Evolutionary conservation across 129 eudicot species (phyloP), one percentile per base, ranked within the genome.

Genomic region (Centrapalus pauciflorus): DNA sequence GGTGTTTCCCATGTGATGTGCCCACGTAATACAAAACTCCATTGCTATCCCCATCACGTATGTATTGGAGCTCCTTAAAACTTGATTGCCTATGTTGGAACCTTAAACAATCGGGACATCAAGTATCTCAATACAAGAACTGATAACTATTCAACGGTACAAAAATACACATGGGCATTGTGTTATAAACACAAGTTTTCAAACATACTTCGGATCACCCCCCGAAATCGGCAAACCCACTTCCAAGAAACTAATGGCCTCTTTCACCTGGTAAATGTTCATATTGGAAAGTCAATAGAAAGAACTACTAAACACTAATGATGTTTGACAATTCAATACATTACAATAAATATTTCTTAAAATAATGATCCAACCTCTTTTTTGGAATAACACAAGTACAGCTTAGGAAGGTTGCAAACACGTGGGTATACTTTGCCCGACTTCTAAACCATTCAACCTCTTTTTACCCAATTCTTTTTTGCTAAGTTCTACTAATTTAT

Each of bases 11-110:
- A 24, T 84, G 89, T 29, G 99, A 93, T 41, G 96, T 88, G 71
- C 99, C 99, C 1, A 86, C 85, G 67, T 77, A 77, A 67, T 80
- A 82, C 72, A 90, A 43, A 64, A 87, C 90, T 32, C 97, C 97
- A 46, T 90, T 90, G 86, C 95, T 85, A 72, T 93, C 99, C 16
- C 99, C 99, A 66, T 89, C 96, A 29, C 93, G 74, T 70, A 93
- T 93, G 86, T 86, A 93, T 67, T 88, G 99, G 23, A 89, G 89
- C 79, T 93, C 99, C 80, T 83, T 89, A 78, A 86, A 93, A 79
- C 99, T 93, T 12, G 99, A 93, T 73, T 82, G 77, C 76, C 99
- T 61, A 76, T 93, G 95, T 27, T 84, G 95, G 74, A 81, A 86
- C 86, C 96, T 86, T 58, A 61, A n/a, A 58, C 32, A 55, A 16